Evolutionary conservation across 805 yeast genomes (phyloP).

Genomic region (Brettanomyces nanus): DNA sequence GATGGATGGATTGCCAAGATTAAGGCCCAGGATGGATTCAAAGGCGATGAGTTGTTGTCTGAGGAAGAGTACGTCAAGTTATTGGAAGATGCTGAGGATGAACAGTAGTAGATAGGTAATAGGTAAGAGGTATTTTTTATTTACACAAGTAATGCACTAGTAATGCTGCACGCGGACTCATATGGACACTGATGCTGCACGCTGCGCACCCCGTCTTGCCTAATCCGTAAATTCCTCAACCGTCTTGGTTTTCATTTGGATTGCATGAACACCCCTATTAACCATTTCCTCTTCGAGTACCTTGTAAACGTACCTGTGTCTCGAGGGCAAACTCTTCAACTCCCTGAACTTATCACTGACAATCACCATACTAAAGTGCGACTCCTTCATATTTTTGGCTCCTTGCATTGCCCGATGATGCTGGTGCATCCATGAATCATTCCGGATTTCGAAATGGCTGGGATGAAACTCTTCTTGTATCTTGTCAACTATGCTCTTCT

Average conservation of each 20-base stretch:
- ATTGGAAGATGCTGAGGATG: slow-evolving; percentile 45
- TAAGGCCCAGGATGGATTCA: slow-evolving; percentile 35
- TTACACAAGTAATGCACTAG: too few relatives aligned
- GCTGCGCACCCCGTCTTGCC: too few relatives aligned
- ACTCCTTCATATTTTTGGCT: slow-evolving; percentile 63
- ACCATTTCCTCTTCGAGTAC: slow-evolving; percentile 66
- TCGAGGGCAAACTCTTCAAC: slow-evolving; percentile 46
- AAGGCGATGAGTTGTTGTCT: slow-evolving; percentile 39
- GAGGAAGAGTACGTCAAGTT: slow-evolving; percentile 49
- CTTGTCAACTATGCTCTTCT: slow-evolving; percentile 37
- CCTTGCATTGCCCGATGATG: slow-evolving; percentile 79
- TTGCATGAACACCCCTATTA: slow-evolving; percentile 72
- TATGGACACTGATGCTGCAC: too few relatives aligned
- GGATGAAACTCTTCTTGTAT: slow-evolving; percentile 37
- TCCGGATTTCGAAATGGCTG: slow-evolving; percentile 41
- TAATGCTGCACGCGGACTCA: too few relatives aligned
- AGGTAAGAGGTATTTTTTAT: too few relatives aligned
- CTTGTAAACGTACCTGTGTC: slow-evolving; percentile 72
- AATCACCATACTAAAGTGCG: slow-evolving; percentile 72
- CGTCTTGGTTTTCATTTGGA: slow-evolving; percentile 79
- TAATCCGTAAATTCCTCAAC: slow-evolving; percentile 54
- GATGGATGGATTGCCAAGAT: slow-evolving; percentile 88
- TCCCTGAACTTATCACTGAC: slow-evolving; percentile 66
- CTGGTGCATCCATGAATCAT: slow-evolving; percentile 84
- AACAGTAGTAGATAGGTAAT: slow-evolving; percentile 3